Evolutionary conservation across 208 protist species (phyloP).

Genomic region (Leishmania major): DNA sequence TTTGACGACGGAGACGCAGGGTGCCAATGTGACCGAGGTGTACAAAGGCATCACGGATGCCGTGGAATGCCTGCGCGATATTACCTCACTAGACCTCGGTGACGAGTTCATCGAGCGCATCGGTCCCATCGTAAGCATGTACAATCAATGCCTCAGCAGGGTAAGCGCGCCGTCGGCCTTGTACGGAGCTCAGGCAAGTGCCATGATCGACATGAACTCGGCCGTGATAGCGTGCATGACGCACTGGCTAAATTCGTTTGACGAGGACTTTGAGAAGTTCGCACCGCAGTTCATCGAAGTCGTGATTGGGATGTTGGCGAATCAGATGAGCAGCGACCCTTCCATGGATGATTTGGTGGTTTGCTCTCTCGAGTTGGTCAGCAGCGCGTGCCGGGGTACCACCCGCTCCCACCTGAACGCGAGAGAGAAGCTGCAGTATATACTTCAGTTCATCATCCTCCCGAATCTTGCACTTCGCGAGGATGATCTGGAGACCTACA

Average conservation of each 20-base stretch:
- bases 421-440: slow-evolving; percentile 62
- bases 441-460: slow-evolving; percentile 93
- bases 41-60: slow-evolving; percentile 55
- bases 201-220: slow-evolving; percentile 86
- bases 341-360: slow-evolving; percentile 88
- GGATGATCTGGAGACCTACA: slow-evolving; percentile 93
- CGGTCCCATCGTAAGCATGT: slow-evolving; percentile 61
- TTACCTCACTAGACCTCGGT: slow-evolving; percentile 93
- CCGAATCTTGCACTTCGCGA: slow-evolving; percentile 94
- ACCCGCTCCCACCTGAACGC: slow-evolving; percentile 82
- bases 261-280: slow-evolving; percentile 93
- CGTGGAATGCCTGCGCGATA: slow-evolving; percentile 81
- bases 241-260: slow-evolving; percentile 92
- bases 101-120: slow-evolving; percentile 94
- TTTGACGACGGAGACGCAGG: slow-evolving; percentile 13
- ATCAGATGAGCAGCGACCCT: slow-evolving; percentile 35
- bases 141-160: slow-evolving; percentile 61
- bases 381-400: slow-evolving; percentile 76
- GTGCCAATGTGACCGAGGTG: slow-evolving; percentile 28
- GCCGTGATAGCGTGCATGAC: slow-evolving; percentile 86
- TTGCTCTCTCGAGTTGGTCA: slow-evolving; percentile 90
- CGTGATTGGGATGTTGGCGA: slow-evolving; percentile 88
- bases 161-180: slow-evolving; percentile 31
- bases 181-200: background rate
- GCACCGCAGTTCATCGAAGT: slow-evolving; percentile 84